Conservation (phyloP, 495 filamentous ascomycete species). For the Clohesyomyces aquaticus region DNA sequence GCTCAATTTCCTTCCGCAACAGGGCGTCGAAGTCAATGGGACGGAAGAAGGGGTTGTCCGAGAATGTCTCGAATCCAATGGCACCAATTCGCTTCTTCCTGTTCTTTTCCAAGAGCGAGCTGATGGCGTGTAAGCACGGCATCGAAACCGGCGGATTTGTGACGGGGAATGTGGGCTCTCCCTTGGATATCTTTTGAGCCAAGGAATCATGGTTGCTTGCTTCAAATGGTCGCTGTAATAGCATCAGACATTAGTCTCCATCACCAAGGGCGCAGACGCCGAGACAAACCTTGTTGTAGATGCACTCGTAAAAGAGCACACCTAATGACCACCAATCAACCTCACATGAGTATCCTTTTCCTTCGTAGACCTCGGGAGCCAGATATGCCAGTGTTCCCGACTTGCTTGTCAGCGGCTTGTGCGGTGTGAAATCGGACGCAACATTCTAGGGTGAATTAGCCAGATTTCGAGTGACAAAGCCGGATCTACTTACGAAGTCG, state of each 20-base stretch:
- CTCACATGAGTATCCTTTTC: conserved; percentile 79
- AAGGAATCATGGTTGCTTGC: conserved; percentile 81
- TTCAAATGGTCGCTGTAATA: conserved; percentile 79
- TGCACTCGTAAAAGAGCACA: conserved; percentile 97
- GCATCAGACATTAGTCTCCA: conserved; percentile 4
- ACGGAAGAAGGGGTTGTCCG: conserved; percentile 84
- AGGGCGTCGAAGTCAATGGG: conserved; percentile 82
- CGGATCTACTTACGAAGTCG: conserved; percentile 72
- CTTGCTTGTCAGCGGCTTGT: conserved; percentile 88
- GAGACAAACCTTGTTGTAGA: conserved; percentile 87
- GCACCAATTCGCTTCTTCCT: conserved; percentile 79
- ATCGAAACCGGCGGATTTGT: conserved; percentile 87
- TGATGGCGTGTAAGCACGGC: conserved; percentile 82
- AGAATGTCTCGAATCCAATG: conserved; percentile 76
- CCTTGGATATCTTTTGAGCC: conserved; percentile 79
- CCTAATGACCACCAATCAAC: conserved; percentile 99
- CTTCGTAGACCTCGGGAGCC: conserved; percentile 92
- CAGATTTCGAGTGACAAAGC: conserved; percentile 23
- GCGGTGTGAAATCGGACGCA: conserved; percentile 84
- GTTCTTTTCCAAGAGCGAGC: conserved; percentile 78
- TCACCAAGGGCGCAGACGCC: not conserved
- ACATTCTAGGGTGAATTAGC: conserved; percentile 71
- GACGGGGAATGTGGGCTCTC: conserved; percentile 81
- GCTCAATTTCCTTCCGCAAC: conserved; percentile 86
- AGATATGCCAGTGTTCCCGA: conserved; percentile 96